Evolutionary conservation across 352 stramenopile genomes (phyloP).

Genomic region (Pythium chondricola): DNA sequence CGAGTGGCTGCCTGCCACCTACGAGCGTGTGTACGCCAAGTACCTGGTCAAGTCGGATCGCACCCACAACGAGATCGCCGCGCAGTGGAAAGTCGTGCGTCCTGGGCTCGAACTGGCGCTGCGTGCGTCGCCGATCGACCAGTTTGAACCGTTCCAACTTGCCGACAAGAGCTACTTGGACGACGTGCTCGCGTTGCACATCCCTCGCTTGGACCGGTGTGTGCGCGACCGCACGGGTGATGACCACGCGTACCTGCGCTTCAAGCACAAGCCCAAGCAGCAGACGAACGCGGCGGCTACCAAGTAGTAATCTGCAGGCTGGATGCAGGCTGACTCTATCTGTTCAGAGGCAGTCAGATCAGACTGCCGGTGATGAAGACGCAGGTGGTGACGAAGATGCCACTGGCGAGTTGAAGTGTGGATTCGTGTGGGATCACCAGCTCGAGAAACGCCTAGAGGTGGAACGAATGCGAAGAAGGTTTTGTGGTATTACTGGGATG

Average conservation of each 20-base stretch:
- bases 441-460: too few species aligned
- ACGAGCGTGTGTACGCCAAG: slow-evolving; percentile 63
- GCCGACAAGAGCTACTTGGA: slow-evolving; percentile 70
- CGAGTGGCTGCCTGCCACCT: slow-evolving; percentile 67
- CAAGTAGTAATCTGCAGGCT: too few species aligned
- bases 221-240: slow-evolving; percentile 74
- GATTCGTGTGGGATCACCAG: too few species aligned
- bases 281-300: slow-evolving; percentile 34
- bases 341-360: too few species aligned
- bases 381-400: too few species aligned
- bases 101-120: slow-evolving; percentile 70
- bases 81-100: slow-evolving; percentile 67
- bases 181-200: slow-evolving; percentile 70
- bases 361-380: too few species aligned
- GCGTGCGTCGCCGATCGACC: slow-evolving; percentile 40
- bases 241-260: slow-evolving; percentile 79
- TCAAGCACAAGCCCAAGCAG: too few species aligned
- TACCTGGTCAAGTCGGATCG: slow-evolving; percentile 76
- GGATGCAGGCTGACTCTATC: too few species aligned
- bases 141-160: slow-evolving; percentile 51
- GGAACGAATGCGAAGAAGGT: too few species aligned
- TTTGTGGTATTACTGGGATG: too few species aligned
- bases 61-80: slow-evolving; percentile 62
- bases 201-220: slow-evolving; percentile 72
- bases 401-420: too few species aligned